Percentiles rank a stretch among this genome's conserved stretches.
These are phyloP conservation scores for Tricholoma saponaceum DNA, from an alignment of 768 basidiomycete genomes.

Conservation along the genomic window DNA sequence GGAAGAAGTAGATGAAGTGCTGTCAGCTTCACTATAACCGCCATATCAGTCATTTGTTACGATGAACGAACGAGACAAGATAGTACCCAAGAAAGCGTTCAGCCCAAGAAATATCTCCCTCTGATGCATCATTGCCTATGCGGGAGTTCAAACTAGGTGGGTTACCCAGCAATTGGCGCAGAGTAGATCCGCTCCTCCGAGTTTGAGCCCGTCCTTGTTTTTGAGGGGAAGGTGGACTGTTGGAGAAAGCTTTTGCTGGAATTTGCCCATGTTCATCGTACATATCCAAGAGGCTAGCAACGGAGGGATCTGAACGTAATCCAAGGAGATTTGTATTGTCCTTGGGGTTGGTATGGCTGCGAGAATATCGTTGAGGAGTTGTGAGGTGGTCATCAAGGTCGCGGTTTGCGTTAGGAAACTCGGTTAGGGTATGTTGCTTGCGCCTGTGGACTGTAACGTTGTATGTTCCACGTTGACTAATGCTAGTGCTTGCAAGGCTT, in stretches of 20 bases:
- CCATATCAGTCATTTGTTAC: neutral
- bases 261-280: constrained; percentile 74
- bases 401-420: constrained; percentile 62
- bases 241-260: constrained; percentile 59
- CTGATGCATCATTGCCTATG: constrained; percentile 25
- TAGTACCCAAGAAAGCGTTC: constrained; percentile 68
- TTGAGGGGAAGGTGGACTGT: constrained; percentile 39
- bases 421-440: constrained; percentile 55
- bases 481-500: constrained; percentile 49
- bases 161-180: constrained; percentile 68
- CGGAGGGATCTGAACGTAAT: constrained; percentile 74
- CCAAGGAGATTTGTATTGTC: constrained; percentile 49
- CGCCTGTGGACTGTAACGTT: constrained; percentile 69
- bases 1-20: constrained; percentile 43
- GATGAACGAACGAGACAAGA: neutral
- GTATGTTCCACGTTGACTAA: constrained; percentile 57
- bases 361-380: constrained; percentile 20
- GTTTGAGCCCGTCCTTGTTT: constrained; percentile 48
- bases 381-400: constrained; percentile 23
- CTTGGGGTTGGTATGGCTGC: constrained; percentile 33
- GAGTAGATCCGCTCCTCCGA: constrained; percentile 63
- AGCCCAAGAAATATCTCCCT: constrained; percentile 84
- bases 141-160: constrained; percentile 31
- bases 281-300: constrained; percentile 65
- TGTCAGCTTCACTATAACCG: constrained; percentile 41